A percentile compares a stretch with the other conserved stretches of the same genome.
Evolutionary conservation across 306 rosid genomes (phyloP).

Genomic region (Begonia masoniana): DNA sequence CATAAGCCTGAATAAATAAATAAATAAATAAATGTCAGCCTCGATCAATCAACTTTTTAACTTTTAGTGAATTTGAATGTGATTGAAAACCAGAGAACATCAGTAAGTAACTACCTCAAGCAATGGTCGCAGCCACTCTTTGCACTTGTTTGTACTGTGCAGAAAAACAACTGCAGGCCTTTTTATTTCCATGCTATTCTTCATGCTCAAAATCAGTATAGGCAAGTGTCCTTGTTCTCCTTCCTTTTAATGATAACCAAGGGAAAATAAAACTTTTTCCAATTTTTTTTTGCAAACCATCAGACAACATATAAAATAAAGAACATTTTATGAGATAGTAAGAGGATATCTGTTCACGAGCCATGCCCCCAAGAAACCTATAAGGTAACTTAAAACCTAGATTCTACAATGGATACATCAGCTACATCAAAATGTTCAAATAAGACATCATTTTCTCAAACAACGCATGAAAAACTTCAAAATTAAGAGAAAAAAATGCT

Average conservation of each 20-base stretch:
- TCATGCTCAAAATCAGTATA: constrained; percentile 60
- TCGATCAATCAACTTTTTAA: constrained; percentile 1
- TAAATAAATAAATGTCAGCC: constrained; percentile 6
- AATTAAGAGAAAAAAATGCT: too few relatives aligned
- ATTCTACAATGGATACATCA: too few relatives aligned
- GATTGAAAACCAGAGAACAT: neutral
- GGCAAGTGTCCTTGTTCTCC: constrained; percentile 92
- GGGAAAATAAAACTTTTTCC: constrained; percentile 3
- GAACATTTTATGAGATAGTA: too few relatives aligned
- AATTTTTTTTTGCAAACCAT: neutral
- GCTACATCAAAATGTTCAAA: too few relatives aligned
- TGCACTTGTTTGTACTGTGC: constrained; percentile 51
- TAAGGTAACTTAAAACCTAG: too few relatives aligned
- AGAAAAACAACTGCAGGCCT: constrained; percentile 70
- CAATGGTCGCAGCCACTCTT: constrained; percentile 68
- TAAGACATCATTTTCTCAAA: too few relatives aligned
- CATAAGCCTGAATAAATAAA: constrained; percentile 52
- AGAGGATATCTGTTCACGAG: neutral
- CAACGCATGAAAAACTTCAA: too few relatives aligned
- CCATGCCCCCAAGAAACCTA: neutral
- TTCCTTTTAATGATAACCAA: constrained; percentile 25
- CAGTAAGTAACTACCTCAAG: constrained; percentile 41
- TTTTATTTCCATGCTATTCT: constrained; percentile 31
- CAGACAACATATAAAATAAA: too few relatives aligned
- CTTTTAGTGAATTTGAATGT: too few relatives aligned